Conservation (phyloP, 257 asterid genomes). For the Coffea canephora region DNA sequence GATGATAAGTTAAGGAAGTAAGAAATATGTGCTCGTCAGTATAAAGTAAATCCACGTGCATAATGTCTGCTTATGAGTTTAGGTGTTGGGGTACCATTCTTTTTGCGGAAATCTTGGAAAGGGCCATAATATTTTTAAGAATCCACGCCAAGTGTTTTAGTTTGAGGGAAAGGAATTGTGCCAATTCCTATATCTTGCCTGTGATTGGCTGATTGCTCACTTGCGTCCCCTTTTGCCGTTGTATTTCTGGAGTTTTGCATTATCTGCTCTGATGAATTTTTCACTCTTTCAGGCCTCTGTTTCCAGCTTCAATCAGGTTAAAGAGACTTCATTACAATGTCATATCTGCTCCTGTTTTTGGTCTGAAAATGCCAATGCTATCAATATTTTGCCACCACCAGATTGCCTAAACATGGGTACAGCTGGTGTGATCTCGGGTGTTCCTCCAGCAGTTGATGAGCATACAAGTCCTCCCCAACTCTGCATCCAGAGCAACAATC, state of each 20-base stretch:
- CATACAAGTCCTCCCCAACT: neutral
- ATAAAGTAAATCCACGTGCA: neutral
- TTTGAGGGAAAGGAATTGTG: neutral
- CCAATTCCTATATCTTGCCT: neutral
- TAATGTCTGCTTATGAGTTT: neutral
- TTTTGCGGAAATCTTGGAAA: neutral
- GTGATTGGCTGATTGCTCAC: too few relatives aligned
- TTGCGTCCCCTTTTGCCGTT: too few relatives aligned
- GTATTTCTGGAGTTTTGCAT: too few relatives aligned
- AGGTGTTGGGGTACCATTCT: neutral
- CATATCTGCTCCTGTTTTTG: constrained; percentile 15
- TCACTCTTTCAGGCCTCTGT: constrained; percentile 1
- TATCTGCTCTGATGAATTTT: neutral
- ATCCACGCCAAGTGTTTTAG: neutral
- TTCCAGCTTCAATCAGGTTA: neutral
- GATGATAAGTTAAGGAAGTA: neutral
- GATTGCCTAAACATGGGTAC: neutral
- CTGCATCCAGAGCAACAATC: neutral
- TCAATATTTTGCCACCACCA: neutral
- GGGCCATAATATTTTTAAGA: neutral
- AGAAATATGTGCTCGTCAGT: too few relatives aligned
- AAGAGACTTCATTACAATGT: constrained; percentile 1
- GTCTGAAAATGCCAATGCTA: neutral
- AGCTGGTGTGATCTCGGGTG: neutral
- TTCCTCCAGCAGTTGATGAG: neutral